Evolutionary conservation across 2,329 filamentous ascomycete genomes (phyloP), one percentile per base, ranked within the genome.

Genomic region (Cephalotrichum gorgonifer): DNA sequence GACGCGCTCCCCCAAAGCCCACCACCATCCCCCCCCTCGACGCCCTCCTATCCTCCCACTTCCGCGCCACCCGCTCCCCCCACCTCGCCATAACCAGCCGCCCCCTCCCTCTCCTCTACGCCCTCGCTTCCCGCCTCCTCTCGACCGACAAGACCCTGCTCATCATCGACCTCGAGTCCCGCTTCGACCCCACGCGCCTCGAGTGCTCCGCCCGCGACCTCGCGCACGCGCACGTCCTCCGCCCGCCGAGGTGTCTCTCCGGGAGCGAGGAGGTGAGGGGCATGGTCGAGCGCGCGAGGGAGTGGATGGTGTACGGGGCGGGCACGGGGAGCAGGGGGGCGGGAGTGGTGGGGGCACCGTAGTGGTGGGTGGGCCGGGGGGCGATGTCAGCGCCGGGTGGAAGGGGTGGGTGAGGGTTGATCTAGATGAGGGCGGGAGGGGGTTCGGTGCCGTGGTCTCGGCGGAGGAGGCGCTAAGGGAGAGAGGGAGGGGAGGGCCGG

Each of bases 301-400:
- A 64, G 39, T 71, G 69, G 56, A 75, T 79, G 65, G 61, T 79
- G 5, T 80, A 81, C 58, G 66, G 68, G 49, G n/a, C n/a, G 48
- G 9, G 53, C 66, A 28, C 66, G 58, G 56, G 33, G 78, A 73
- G 53, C 64, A 65, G n/a, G n/a, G 5, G 60, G 55, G 25, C 68
- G 77, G 4, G 67, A 71, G 51, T 78, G 72, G 70, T 81, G 78
- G 77, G 77, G 78, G n/a, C n/a, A 77, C 74, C 2, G 55, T 81
- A 25, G 69, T 80, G 5, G 55, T 79, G 35, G 74, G 73, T 9
- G 68, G 68, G 1, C 54, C 59, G 26, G 61, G 61, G 5, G 60
- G 61, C 1, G 63, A 65, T 20, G 57, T 65, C 46, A 52, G 65
- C 39, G 56, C 59, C 8, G 46, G 54, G 25, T 68, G 64, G 64